Conservation (phyloP, 192 early-diverging fungal genomes). For the Coemansia sp. region DNA sequence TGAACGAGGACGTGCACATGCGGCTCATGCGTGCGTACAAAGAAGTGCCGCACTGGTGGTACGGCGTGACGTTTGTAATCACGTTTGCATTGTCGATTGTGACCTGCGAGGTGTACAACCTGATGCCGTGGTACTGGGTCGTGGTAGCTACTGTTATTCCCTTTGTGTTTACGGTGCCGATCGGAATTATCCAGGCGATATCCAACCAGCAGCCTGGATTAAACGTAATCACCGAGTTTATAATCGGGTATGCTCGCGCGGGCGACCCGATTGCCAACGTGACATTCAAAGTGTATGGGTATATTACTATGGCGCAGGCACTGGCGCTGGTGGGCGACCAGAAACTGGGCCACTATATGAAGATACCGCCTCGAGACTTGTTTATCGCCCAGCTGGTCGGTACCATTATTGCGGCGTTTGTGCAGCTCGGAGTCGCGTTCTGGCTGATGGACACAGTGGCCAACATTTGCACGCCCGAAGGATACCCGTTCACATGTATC, state of each 20-base stretch:
- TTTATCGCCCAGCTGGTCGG: constrained; percentile 77
- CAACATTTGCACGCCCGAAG: constrained; percentile 59
- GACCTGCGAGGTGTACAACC: constrained; percentile 45
- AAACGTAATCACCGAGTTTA: constrained; percentile 84
- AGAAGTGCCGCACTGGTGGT: constrained; percentile 78
- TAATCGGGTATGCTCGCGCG: constrained; percentile 72
- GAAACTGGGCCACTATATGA: constrained; percentile 81
- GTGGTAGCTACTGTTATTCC: constrained; percentile 62
- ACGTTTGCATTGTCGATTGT: constrained; percentile 45
- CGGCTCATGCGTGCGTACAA: constrained; percentile 73
- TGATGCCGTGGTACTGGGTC: constrained; percentile 72
- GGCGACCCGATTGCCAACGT: constrained; percentile 81
- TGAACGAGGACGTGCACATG: constrained; percentile 71
- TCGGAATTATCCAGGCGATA: constrained; percentile 79
- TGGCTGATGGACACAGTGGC: constrained; percentile 64
- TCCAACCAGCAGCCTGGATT: constrained; percentile 75
- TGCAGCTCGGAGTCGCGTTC: constrained; percentile 68
- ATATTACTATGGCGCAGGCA: constrained; percentile 74
- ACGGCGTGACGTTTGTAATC: constrained; percentile 34
- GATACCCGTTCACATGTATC: constrained; percentile 68
- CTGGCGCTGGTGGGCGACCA: constrained; percentile 66
- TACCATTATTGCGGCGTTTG: constrained; percentile 67
- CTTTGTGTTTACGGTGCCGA: constrained; percentile 69
- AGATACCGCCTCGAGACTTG: constrained; percentile 77
- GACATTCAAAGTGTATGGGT: constrained; percentile 84